Evolutionary conservation across 768 basidiomycete genomes (phyloP).

Genomic region (Collybiopsis luxurians): DNA sequence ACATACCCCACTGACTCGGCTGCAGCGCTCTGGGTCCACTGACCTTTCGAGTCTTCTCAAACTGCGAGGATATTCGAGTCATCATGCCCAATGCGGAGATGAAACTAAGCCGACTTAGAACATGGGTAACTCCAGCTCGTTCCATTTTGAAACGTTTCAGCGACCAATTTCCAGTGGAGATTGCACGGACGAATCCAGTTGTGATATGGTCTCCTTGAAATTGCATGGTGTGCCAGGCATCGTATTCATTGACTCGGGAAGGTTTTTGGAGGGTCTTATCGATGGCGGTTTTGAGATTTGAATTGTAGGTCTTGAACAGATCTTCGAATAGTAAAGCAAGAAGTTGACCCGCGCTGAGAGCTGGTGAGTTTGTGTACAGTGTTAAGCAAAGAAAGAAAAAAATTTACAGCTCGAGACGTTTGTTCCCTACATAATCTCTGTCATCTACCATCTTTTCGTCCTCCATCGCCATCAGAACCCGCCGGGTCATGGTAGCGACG

Average conservation of each 20-base stretch:
- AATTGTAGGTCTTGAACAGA: constrained; percentile 97
- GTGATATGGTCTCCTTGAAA: constrained; percentile 97
- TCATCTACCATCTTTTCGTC: constrained; percentile 98
- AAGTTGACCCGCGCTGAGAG: constrained; percentile 85
- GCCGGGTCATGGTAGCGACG: constrained; percentile 94
- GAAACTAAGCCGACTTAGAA: constrained; percentile 91
- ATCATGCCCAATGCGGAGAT: constrained; percentile 99
- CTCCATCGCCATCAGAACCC: constrained; percentile 95
- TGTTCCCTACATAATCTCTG: constrained; percentile 98
- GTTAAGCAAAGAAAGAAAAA: constrained; percentile 7
- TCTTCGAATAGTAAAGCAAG: constrained; percentile 96
- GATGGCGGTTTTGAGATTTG: constrained; percentile 90
- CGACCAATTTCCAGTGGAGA: constrained; percentile 99
- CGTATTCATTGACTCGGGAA: constrained; percentile 90
- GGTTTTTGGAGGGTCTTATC: constrained; percentile 98
- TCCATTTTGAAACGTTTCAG: constrained; percentile 99
- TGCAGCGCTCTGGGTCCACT: constrained; percentile 96
- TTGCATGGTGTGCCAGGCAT: constrained; percentile 91
- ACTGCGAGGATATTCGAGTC: constrained; percentile 98
- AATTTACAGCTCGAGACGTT: constrained; percentile 92
- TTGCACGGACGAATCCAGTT: constrained; percentile 92
- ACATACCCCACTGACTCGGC: constrained; percentile 98
- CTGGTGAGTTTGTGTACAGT: constrained; percentile 7
- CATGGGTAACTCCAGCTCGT: constrained; percentile 96
- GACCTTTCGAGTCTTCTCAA: constrained; percentile 98